Percentiles rank a stretch among this genome's conserved stretches.
phyloP scores from a whole-genome alignment of 805 yeast genomes.

The Lachancea mirantina region DNA sequence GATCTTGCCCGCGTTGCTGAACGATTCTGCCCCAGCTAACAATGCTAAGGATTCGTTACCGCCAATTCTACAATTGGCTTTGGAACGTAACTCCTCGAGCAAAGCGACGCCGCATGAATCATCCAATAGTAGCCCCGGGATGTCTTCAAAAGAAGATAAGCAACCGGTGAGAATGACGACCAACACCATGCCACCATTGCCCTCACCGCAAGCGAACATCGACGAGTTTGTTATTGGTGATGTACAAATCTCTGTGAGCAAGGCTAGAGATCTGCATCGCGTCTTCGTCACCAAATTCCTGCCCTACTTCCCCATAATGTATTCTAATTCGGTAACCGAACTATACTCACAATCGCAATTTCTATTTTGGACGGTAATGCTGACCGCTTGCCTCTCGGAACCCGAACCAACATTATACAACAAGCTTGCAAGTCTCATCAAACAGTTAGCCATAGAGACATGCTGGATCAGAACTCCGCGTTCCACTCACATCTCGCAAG shows the following conservation, averaged over 20 bases:
- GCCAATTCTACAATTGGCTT: slow-evolving; percentile 37
- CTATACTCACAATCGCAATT: slow-evolving; percentile 77
- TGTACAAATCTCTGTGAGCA: slow-evolving; percentile 54
- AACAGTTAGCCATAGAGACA: slow-evolving; percentile 81
- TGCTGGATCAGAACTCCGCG: slow-evolving; percentile 93
- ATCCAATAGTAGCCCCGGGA: slow-evolving; percentile 8
- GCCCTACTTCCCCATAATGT: slow-evolving; percentile 74
- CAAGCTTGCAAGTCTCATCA: slow-evolving; percentile 67
- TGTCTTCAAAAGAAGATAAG: slow-evolving; percentile 9
- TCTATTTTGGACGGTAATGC: slow-evolving; percentile 83
- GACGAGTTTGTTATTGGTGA: slow-evolving; percentile 72
- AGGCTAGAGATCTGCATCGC: slow-evolving; percentile 67
- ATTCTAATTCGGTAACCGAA: slow-evolving; percentile 63
- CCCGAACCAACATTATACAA: slow-evolving; percentile 80
- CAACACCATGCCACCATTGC: slow-evolving; percentile 23
- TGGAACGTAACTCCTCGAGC: slow-evolving; percentile 30
- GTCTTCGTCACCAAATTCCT: slow-evolving; percentile 59
- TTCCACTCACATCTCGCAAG: slow-evolving; percentile 89
- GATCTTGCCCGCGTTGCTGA: slow-evolving; percentile 30
- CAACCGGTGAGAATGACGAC: slow-evolving; percentile 24
- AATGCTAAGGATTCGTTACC: slow-evolving; percentile 33
- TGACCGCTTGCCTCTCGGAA: slow-evolving; percentile 79
- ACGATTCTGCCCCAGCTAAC: slow-evolving; percentile 39
- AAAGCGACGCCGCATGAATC: slow-evolving; percentile 12
- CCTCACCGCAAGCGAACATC: slow-evolving; percentile 31